Percentiles rank a stretch among this genome's conserved stretches.
Evolutionary conservation across 2,329 filamentous ascomycete species (phyloP).

Genomic region (Sporothrix protearum): DNA sequence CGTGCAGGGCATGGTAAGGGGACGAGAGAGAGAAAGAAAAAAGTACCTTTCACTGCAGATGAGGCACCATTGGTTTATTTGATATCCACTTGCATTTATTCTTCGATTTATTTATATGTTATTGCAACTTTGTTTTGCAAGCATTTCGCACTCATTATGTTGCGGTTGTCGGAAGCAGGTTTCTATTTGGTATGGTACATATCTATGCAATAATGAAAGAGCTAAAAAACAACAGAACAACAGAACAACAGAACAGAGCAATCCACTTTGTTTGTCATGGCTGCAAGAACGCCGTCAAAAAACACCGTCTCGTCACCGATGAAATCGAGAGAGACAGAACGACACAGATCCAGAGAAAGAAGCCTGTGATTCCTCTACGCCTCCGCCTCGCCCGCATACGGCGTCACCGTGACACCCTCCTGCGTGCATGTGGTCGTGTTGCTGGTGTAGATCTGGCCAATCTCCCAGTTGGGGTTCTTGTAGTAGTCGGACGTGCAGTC

Average conservation of each 20-base stretch:
- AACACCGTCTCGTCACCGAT: neutral
- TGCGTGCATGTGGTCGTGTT: conserved; percentile 36
- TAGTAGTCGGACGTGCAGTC: conserved; percentile 37
- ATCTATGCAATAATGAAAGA: neutral
- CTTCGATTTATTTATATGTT: no score
- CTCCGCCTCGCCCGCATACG: conserved; percentile 38
- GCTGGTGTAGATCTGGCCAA: conserved; percentile 41
- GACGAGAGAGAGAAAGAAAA: neutral
- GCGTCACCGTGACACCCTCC: conserved; percentile 35
- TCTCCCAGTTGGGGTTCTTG: conserved; percentile 41
- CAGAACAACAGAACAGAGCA: neutral
- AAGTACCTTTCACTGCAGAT: no score
- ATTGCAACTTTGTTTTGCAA: neutral
- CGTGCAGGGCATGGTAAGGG: neutral
- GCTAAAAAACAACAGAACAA: neutral
- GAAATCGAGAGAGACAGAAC: neutral
- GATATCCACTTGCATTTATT: conserved; percentile 8
- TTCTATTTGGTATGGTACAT: conserved; percentile 5
- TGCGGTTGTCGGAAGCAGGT: neutral
- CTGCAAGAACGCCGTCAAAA: neutral
- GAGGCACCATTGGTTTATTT: neutral
- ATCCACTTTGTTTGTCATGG: neutral
- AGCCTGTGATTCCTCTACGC: neutral
- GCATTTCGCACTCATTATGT: no score
- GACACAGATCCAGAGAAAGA: no score